A percentile compares a stretch with the other conserved stretches of the same genome.
Evolutionary conservation across 495 filamentous ascomycete species (phyloP).

Genomic region (Elasticomyces elasticus): DNA sequence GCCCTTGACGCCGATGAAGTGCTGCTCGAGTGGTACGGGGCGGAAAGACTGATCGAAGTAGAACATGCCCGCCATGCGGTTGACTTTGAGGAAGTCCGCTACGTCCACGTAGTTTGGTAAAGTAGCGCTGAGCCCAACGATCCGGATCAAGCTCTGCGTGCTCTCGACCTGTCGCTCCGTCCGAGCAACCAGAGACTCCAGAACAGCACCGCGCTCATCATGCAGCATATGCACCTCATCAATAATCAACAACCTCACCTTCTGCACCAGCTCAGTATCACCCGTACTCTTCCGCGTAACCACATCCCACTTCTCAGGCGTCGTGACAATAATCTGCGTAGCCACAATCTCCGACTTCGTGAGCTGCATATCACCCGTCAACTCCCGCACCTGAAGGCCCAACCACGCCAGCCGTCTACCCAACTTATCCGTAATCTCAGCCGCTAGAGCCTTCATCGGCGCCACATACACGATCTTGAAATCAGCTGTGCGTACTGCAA

Average conservation of each 20-base stretch:
- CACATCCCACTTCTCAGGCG: conserved; percentile 99
- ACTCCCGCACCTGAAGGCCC: conserved; percentile 76
- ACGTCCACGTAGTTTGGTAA: conserved; percentile 95
- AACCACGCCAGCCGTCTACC: conserved; percentile 91
- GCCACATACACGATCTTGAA: conserved; percentile 99
- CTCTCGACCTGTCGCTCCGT: conserved; percentile 96
- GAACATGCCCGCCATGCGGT: conserved; percentile 84
- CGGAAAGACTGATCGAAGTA: conserved; percentile 96
- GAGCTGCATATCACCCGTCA: conserved; percentile 97
- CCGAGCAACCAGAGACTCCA: conserved; percentile 88
- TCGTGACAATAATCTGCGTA: conserved; percentile 97
- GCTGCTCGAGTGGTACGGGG: conserved; percentile 91
- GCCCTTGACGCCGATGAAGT: conserved; percentile 92
- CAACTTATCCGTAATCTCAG: conserved; percentile 91
- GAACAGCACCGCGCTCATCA: conserved; percentile 88
- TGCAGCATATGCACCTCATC: conserved; percentile 99
- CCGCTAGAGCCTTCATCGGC: conserved; percentile 94
- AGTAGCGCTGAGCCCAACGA: conserved; percentile 89
- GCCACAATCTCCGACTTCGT: conserved; percentile 91
- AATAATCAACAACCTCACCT: conserved; percentile 91
- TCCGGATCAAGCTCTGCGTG: conserved; percentile 91
- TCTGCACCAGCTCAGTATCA: conserved; percentile 94
- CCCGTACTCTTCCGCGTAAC: conserved; percentile 94
- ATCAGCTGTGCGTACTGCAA: conserved; percentile 66
- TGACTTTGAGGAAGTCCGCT: conserved; percentile 91